Evolutionary conservation across 768 basidiomycete species (phyloP), one percentile per base, ranked within the genome.

Genomic region (Macrocybe gigantea): DNA sequence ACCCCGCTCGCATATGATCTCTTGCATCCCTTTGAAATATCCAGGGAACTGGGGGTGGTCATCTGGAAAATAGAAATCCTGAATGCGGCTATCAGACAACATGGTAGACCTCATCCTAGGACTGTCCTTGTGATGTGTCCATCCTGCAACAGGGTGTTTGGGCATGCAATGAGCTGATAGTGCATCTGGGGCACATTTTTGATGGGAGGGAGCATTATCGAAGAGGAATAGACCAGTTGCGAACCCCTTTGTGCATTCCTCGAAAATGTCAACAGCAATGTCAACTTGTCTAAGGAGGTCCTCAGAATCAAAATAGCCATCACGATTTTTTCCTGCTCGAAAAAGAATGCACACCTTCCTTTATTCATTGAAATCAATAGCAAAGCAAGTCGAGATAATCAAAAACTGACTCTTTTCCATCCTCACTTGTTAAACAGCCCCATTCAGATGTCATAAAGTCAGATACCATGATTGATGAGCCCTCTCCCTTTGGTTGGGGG

Each of bases 1-100:
- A 2, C 50, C 49, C 29, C 56, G 55, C 44, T 68, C 55, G 32
- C 31, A 7, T 30, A 60, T 52, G 29, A 61, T 60, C 9, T 45
- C 13, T 47, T 65, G 60, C 65, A 68, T 70, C 13, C 70, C 64
- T 52, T 70, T 70, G 52, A 70, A 70, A 53, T 49, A 58, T 7
- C 64, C 61, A 5, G 66, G 61, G 47, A 56, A 55, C 14, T 53
- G 54, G 10, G 56, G 58, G 46, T 68, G 65, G 45, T 64, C 46
- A 14, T 61, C 51, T 2, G 51, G 50, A 44, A 55, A 71, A 52
- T 71, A 70, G 5, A 73, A 54, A 13, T 47, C 33, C 44, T 72
- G 69, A 15, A 49, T 22, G 22, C 41, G 2, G 4, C 58, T 53
- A 56, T 65, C 48, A 2, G 53, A 37, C n/a, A 64, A 44, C 6